Conservation (phyloP, 2,329 filamentous ascomycete species). For the Talaromyces sp. region DNA sequence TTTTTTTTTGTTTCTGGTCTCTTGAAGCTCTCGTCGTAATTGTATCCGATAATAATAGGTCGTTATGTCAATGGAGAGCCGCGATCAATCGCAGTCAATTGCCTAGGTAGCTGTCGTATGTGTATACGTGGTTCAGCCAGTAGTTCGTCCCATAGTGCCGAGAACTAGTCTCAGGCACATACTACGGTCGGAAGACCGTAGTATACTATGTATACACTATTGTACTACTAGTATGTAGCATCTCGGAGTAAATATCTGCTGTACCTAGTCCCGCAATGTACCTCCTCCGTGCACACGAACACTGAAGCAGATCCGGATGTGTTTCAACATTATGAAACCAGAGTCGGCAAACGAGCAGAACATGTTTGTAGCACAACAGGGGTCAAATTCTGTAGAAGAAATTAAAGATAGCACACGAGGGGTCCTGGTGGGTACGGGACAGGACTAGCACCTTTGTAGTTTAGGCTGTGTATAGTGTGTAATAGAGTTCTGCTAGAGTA, state of each 20-base stretch:
- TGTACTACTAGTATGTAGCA: too few species aligned
- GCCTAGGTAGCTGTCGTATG: too few species aligned
- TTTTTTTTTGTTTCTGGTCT: too few species aligned
- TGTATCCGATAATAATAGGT: slow-evolving; percentile 1
- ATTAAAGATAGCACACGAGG: slow-evolving; percentile 6
- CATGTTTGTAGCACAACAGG: not conserved
- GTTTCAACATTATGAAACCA: slow-evolving; percentile 8
- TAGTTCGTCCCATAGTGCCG: not conserved
- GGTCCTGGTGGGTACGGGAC: not conserved
- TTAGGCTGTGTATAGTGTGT: not conserved
- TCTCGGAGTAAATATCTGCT: not conserved
- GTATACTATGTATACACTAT: not conserved
- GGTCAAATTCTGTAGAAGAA: not conserved
- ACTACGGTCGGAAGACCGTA: not conserved
- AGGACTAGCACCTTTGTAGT: not conserved
- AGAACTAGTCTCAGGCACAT: not conserved
- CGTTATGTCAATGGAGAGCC: too few species aligned
- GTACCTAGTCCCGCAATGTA: not conserved
- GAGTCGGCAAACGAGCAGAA: not conserved
- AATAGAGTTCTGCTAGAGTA: too few species aligned
- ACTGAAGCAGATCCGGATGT: not conserved
- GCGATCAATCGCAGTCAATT: too few species aligned
- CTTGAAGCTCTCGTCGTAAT: too few species aligned
- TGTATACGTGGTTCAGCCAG: not conserved
- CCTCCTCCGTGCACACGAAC: not conserved